phyloP scores from a whole-genome alignment of 805 yeast genomes.

The Nakazawaea peltata region DNA sequence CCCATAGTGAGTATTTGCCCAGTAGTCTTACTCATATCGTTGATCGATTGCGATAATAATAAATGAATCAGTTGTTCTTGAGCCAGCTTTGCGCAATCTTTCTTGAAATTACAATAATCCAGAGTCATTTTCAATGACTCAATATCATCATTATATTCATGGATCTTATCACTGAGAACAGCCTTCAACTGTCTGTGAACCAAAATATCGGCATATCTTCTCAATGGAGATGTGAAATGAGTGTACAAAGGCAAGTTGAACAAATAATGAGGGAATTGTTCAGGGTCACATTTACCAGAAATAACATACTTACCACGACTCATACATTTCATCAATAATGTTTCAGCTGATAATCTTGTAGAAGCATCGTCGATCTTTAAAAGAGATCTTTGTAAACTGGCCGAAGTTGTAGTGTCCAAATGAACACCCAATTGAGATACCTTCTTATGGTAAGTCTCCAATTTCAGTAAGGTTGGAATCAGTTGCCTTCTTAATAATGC shows the following conservation, averaged over 20 bases:
- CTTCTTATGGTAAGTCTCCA: slow-evolving; percentile 71
- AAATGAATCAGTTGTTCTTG: slow-evolving; percentile 94
- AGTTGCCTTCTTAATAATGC: slow-evolving; percentile 85
- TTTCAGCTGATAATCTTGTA: slow-evolving; percentile 67
- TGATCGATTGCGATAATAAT: slow-evolving; percentile 73
- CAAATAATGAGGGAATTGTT: slow-evolving; percentile 70
- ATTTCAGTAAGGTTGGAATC: slow-evolving; percentile 72
- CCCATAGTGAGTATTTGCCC: slow-evolving; percentile 85
- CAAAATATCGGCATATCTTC: slow-evolving; percentile 86
- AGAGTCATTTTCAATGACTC: slow-evolving; percentile 75
- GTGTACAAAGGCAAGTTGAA: slow-evolving; percentile 82
- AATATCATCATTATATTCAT: slow-evolving; percentile 41
- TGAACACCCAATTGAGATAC: slow-evolving; percentile 57
- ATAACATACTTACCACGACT: slow-evolving; percentile 79
- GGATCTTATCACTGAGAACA: slow-evolving; percentile 35
- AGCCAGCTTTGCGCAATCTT: slow-evolving; percentile 87
- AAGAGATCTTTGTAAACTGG: slow-evolving; percentile 65
- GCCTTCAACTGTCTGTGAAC: slow-evolving; percentile 88
- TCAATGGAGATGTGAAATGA: slow-evolving; percentile 87
- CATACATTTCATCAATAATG: slow-evolving; percentile 74
- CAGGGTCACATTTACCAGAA: slow-evolving; percentile 82
- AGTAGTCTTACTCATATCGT: slow-evolving; percentile 58
- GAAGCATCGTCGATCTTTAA: slow-evolving; percentile 52
- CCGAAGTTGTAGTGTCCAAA: slow-evolving; percentile 68
- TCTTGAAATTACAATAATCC: slow-evolving; percentile 91